Base-by-base conservation (phyloP, 371 early-diverging fungal genomes). In the Lichtheimia ramosa region DNA sequence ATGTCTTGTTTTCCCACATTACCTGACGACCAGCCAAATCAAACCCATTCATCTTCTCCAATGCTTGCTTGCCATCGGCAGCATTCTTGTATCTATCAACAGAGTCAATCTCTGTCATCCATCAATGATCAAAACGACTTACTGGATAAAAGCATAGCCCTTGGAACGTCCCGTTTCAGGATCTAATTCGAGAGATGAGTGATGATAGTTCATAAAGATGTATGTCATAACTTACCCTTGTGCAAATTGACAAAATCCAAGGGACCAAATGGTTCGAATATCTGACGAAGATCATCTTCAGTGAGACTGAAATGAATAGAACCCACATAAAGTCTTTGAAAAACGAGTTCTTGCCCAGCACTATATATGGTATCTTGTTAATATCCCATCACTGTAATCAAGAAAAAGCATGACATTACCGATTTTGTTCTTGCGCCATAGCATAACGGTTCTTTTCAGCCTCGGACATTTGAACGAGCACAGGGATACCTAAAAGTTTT, bases 401-500 rank as follows among this genome's bases (percentile, higher is more conserved):
- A 28, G 4, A 3, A n/a, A n/a, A n/a, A n/a, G n/a, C n/a, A n/a
- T n/a, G 27, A 77, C 85, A 63, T 34, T 79, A 85, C 85, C 74
- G 75, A 43, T 77, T 75, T 40, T 75, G 68, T 58, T 80, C 79
- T 20, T 83, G 82, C 61, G 81, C 78, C 48, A 81, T 65, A 13
- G 89, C 86, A 39, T 88, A 63, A 50, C 92, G 77, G 74, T 97
- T 96, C 81, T 96, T 95, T 70, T 98, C 96, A 6, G 96, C 88
- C 64, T 96, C 97, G 4, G 96, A 91, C 54, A 83, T 80, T 71
- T 93, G 92, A 39, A 97, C 94, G 59, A 94, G 88, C 49, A 96
- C 92, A 2, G 97, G 97, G 65, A 96, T 92, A 61, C 95, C 97
- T 77, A 96, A 78, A 68, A 98, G 88, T 81, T 90, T 92, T 72